A percentile compares a stretch with the other conserved stretches of the same genome.
Evolutionary conservation across 345 rosid species (phyloP).

Genomic region (Eucalyptus polybractea): DNA sequence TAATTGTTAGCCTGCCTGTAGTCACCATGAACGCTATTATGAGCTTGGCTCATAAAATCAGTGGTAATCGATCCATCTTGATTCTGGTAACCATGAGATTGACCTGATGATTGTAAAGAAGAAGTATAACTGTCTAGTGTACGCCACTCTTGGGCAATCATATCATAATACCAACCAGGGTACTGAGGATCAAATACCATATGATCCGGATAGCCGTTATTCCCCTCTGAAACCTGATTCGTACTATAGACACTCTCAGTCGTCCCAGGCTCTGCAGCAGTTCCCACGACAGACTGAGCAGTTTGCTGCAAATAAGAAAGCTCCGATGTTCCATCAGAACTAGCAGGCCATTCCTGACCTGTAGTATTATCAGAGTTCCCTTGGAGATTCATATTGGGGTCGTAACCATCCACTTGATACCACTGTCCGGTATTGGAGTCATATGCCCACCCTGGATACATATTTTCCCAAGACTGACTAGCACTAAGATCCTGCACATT

Average conservation of each 20-base stretch:
- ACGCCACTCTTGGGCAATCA: constrained; percentile 59
- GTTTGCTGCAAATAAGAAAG: constrained; percentile 50
- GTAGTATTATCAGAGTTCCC: constrained; percentile 13
- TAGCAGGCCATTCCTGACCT: constrained; percentile 27
- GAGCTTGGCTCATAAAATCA: constrained; percentile 16
- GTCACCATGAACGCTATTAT: constrained; percentile 17
- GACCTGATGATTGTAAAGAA: constrained; percentile 26
- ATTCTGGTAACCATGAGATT: constrained; percentile 33
- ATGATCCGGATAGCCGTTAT: constrained; percentile 79
- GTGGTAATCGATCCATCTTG: constrained; percentile 38
- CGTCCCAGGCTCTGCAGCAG: constrained; percentile 26
- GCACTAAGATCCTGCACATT: constrained; percentile 37
- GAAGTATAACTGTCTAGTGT: constrained; percentile 58
- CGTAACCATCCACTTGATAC: constrained; percentile 55
- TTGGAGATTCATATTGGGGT: constrained; percentile 10
- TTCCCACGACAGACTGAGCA: constrained; percentile 38
- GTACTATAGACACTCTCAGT: constrained; percentile 45
- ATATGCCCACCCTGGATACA: constrained; percentile 89
- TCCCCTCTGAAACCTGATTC: constrained; percentile 55
- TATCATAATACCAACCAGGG: constrained; percentile 94
- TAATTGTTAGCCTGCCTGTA: constrained; percentile 24
- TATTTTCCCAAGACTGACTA: constrained; percentile 61
- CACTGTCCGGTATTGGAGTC: constrained; percentile 70
- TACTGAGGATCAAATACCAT: constrained; percentile 84
- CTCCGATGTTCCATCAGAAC: constrained; percentile 34